These are phyloP conservation scores for Hawksworthiomyces lignivorus DNA, from an alignment of 2,329 filamentous ascomycete genomes.

Conservation along the genomic window DNA sequence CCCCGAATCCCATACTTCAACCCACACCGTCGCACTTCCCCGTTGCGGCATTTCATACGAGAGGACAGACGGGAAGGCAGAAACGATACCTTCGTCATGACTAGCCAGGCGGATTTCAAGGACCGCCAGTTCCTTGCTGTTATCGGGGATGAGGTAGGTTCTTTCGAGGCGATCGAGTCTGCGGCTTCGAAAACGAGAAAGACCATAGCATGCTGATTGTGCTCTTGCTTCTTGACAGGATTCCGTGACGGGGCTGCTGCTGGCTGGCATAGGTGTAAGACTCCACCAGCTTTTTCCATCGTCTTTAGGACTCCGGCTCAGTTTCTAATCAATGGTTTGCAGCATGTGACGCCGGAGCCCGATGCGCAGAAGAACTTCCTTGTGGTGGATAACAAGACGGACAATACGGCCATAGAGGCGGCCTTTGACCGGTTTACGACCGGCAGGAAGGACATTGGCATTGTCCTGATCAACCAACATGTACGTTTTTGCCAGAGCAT, in stretches of 20 bases:
- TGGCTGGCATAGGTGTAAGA: constrained; percentile 86
- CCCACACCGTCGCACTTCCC: neutral
- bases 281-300: neutral
- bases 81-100: constrained; percentile 2
- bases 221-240: constrained; percentile 53
- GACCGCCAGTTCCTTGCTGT: constrained; percentile 95
- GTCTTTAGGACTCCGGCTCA: neutral
- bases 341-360: constrained; percentile 87
- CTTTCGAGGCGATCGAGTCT: too few relatives aligned
- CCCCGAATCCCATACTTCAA: neutral
- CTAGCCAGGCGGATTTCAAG: constrained; percentile 53
- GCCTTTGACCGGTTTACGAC: constrained; percentile 85
- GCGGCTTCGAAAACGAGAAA: constrained; percentile 12
- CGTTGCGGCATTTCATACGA: neutral
- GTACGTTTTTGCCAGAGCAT: constrained; percentile 53
- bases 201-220: neutral
- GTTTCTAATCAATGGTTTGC: constrained; percentile 4
- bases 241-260: constrained; percentile 89
- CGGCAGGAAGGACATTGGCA: constrained; percentile 91
- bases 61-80: neutral
- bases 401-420: constrained; percentile 76
- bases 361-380: constrained; percentile 97
- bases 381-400: constrained; percentile 90
- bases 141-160: constrained; percentile 95
- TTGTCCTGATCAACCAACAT: constrained; percentile 96